Conservation (phyloP, 2,329 filamentous ascomycete genomes). For the Podosphaera aphanis region DNA sequence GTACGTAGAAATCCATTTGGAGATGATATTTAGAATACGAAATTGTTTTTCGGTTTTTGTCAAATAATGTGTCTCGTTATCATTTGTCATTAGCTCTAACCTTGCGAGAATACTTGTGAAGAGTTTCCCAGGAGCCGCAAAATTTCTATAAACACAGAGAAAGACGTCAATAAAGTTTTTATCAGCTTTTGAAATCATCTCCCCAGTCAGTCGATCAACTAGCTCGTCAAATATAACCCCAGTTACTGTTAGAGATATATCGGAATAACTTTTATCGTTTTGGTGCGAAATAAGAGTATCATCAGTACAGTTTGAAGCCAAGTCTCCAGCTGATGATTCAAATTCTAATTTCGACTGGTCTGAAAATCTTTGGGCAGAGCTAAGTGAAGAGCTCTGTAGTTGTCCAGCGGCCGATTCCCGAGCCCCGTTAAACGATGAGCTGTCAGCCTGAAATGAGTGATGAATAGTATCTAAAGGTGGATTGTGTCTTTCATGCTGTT, state of each 20-base stretch:
- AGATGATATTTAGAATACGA: conserved; percentile 60
- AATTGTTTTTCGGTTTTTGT: conserved; percentile 62
- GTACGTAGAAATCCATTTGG: conserved; percentile 74
- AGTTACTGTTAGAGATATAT: conserved; percentile 25
- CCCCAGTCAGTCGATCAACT: conserved; percentile 65
- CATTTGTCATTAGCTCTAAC: conserved; percentile 46
- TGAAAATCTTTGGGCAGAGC: conserved; percentile 4
- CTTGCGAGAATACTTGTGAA: conserved; percentile 56
- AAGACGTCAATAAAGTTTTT: conserved; percentile 75
- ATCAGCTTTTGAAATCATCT: conserved; percentile 69
- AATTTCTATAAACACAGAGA: conserved; percentile 80
- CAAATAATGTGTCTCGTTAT: conserved; percentile 43
- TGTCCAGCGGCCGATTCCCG: conserved; percentile 1
- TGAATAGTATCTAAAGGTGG: conserved; percentile 15
- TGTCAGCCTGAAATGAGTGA: conserved; percentile 13
- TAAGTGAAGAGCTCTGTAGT: conserved; percentile 6
- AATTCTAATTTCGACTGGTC: conserved; percentile 15
- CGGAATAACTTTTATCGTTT: conserved; percentile 37
- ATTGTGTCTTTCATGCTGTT: conserved; percentile 12
- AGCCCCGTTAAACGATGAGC: conserved; percentile 3
- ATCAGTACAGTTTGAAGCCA: conserved; percentile 39
- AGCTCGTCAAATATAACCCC: conserved; percentile 44
- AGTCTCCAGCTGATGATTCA: conserved; percentile 47
- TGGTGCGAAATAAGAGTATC: conserved; percentile 44
- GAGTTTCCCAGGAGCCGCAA: conserved; percentile 58